Percentiles rank a stretch among this genome's conserved stretches.
These are phyloP conservation scores for Erythrophleum ivorense DNA, from an alignment of 331 rosid species.

Conservation along the genomic window DNA sequence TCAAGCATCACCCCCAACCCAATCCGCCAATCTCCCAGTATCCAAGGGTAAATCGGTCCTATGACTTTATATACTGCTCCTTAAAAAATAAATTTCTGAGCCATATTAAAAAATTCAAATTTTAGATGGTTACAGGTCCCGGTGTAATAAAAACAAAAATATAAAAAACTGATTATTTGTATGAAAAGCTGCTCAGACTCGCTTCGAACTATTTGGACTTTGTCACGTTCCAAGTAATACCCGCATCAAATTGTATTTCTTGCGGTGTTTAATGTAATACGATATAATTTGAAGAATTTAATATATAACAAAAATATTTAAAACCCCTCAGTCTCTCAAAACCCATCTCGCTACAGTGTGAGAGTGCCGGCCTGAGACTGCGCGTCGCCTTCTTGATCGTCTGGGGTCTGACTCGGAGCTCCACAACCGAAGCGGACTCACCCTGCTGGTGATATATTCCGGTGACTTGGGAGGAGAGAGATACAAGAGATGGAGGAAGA, in stretches of 20 bases:
- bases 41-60: constrained; percentile 8
- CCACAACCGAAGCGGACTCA: neutral
- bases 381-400: neutral
- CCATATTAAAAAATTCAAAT: neutral
- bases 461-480: neutral
- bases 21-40: neutral
- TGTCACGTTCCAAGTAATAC: neutral
- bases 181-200: neutral
- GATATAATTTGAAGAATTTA: neutral
- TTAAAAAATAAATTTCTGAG: neutral
- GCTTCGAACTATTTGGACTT: neutral
- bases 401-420: constrained; percentile 1
- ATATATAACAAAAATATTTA: constrained; percentile 5
- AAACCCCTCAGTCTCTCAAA: constrained; percentile 2
- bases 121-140: neutral
- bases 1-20: neutral
- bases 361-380: neutral
- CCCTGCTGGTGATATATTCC: neutral
- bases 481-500: constrained; percentile 51
- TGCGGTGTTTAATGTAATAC: neutral
- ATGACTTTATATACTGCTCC: neutral
- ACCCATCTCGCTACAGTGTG: constrained; percentile 12
- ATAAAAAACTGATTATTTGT: neutral
- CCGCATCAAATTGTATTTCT: neutral
- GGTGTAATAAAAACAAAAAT: neutral